phyloP scores from a whole-genome alignment of 2,329 filamentous ascomycete genomes.

The Elsinoe australis region DNA sequence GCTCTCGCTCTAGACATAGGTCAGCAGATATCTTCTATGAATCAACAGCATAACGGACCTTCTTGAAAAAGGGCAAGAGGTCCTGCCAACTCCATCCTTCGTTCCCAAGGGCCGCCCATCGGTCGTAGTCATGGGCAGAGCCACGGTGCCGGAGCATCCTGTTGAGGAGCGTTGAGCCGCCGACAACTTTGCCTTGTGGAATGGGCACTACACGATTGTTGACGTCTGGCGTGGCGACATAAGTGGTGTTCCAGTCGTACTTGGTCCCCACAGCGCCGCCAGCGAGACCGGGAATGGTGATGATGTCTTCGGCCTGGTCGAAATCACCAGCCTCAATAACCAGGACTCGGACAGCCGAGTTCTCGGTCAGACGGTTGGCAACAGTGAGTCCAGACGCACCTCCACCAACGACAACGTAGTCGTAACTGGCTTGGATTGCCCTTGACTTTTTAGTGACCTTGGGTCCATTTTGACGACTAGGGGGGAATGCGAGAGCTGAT shows the following conservation, averaged over 20 bases:
- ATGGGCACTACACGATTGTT: slow-evolving; percentile 23
- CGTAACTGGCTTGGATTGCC: slow-evolving; percentile 9
- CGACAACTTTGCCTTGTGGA: slow-evolving; percentile 28
- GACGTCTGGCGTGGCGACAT: slow-evolving; percentile 24
- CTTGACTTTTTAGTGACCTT: not conserved
- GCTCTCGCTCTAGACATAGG: slow-evolving; percentile 30
- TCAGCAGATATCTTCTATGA: slow-evolving; percentile 31
- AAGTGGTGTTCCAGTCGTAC: slow-evolving; percentile 28
- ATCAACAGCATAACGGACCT: slow-evolving; percentile 24
- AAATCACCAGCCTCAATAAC: slow-evolving; percentile 29
- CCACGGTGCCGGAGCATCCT: slow-evolving; percentile 26
- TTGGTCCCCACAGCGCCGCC: slow-evolving; percentile 24
- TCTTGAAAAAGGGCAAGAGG: slow-evolving; percentile 34
- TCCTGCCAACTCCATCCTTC: slow-evolving; percentile 51
- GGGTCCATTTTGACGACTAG: not conserved
- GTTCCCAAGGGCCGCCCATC: slow-evolving; percentile 54
- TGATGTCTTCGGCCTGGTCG: slow-evolving; percentile 22
- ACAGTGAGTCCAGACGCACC: slow-evolving; percentile 28
- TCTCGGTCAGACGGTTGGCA: slow-evolving; percentile 28
- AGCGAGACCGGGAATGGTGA: slow-evolving; percentile 27
- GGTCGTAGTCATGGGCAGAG: slow-evolving; percentile 38
- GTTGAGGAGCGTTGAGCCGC: slow-evolving; percentile 31
- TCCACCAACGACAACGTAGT: slow-evolving; percentile 27
- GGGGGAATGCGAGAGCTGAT: slow-evolving; percentile 7
- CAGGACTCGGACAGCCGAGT: slow-evolving; percentile 27